These are phyloP conservation scores for Pythium dissimile DNA, from an alignment of 352 stramenopile species.

Conservation along the genomic window DNA sequence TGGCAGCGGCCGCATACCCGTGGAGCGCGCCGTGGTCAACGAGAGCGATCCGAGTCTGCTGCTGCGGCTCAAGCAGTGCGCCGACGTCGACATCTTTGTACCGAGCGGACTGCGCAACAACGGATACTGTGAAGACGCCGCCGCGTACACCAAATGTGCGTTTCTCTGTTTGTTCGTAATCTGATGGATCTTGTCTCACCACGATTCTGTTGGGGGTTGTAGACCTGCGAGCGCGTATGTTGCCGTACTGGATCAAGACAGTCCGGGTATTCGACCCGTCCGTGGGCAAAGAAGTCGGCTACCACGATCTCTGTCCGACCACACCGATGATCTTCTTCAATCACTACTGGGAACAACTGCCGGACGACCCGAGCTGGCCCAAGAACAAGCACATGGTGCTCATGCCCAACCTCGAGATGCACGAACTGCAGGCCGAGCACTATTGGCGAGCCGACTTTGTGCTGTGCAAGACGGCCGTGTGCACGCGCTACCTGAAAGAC, in stretches of 20 bases:
- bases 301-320: slow-evolving; percentile 30
- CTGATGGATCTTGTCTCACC: background rate
- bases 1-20: slow-evolving; percentile 18
- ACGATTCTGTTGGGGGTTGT: background rate
- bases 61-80: slow-evolving; percentile 39
- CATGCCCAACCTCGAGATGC: slow-evolving; percentile 37
- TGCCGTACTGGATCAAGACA: slow-evolving; percentile 27
- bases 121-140: slow-evolving; percentile 64
- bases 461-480: slow-evolving; percentile 51
- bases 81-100: slow-evolving; percentile 58
- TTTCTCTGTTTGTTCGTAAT: slow-evolving; percentile 4
- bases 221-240: slow-evolving; percentile 18
- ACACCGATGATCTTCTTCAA: slow-evolving; percentile 30
- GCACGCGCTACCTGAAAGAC: slow-evolving; percentile 27
- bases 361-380: slow-evolving; percentile 17
- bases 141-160: slow-evolving; percentile 53
- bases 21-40: slow-evolving; percentile 27
- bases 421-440: slow-evolving; percentile 35
- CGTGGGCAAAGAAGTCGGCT: slow-evolving; percentile 7
- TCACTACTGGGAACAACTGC: slow-evolving; percentile 27
- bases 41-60: slow-evolving; percentile 38
- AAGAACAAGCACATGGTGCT: slow-evolving; percentile 19
- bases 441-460: slow-evolving; percentile 47
- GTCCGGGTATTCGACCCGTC: slow-evolving; percentile 14
- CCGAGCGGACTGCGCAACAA: slow-evolving; percentile 35